A percentile compares a stretch with the other conserved stretches of the same genome.
phyloP scores from a whole-genome alignment of 1,139 yeast genomes.

The Trichomonascaceae sp. region DNA sequence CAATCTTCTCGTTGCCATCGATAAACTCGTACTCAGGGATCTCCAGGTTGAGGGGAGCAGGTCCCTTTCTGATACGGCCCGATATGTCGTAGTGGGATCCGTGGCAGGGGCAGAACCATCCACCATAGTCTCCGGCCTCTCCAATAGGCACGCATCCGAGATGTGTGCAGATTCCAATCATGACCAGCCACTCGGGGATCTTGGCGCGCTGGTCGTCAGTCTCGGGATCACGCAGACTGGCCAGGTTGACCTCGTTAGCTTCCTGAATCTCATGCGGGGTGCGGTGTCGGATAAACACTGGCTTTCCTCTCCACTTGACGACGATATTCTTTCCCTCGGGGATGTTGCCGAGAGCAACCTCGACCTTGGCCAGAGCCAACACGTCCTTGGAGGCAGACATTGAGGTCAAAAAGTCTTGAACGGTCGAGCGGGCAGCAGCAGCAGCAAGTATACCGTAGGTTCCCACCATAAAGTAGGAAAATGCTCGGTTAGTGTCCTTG shows the following conservation, averaged over 20 bases:
- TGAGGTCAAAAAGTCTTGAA: conserved; percentile 83
- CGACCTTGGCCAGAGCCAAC: conserved; percentile 98
- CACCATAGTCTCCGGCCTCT: conserved; percentile 99
- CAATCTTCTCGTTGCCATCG: conserved; percentile 64
- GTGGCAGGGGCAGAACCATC: conserved; percentile 99
- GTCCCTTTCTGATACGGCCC: conserved; percentile 99
- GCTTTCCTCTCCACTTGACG: conserved; percentile 99
- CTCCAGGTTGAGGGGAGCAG: conserved; percentile 98
- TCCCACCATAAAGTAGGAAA: conserved; percentile 96
- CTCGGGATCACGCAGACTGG: conserved; percentile 85
- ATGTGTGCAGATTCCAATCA: conserved; percentile 99
- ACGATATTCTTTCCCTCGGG: conserved; percentile 98
- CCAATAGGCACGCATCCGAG: conserved; percentile 99
- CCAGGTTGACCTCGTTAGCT: conserved; percentile 72
- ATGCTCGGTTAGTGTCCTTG: conserved; percentile 64
- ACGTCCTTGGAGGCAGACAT: conserved; percentile 99
- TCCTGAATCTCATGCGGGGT: conserved; percentile 86
- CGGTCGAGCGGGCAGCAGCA: conserved; percentile 96
- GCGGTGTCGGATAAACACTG: conserved; percentile 99
- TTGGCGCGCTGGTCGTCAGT: conserved; percentile 85
- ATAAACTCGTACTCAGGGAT: conserved; percentile 82
- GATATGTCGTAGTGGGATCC: conserved; percentile 99
- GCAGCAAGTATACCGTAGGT: conserved; percentile 89
- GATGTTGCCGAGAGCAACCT: conserved; percentile 84
- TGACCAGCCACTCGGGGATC: conserved; percentile 96